Percentiles rank a stretch among this genome's conserved stretches.
phyloP scores from a whole-genome alignment of 1,284 basidiomycete genomes.

The Lentinula novae-zelandiae region DNA sequence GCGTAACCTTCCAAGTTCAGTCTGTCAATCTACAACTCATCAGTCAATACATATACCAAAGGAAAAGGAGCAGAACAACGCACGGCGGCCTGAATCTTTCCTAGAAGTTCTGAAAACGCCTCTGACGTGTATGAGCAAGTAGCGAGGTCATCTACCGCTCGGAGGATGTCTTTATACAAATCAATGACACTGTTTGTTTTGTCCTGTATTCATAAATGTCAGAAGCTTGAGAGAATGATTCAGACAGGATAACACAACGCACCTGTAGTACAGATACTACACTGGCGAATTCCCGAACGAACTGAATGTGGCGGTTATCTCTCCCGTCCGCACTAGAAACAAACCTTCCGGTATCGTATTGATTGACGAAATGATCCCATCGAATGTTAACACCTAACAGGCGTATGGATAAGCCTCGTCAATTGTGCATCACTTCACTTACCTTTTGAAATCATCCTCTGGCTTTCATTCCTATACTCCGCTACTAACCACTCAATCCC shows the following conservation, averaged over 20 bases:
- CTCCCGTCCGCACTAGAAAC: slow-evolving; percentile 70
- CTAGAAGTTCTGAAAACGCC: slow-evolving; percentile 76
- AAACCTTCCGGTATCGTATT: slow-evolving; percentile 77
- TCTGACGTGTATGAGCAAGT: slow-evolving; percentile 85
- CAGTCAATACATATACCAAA: background rate
- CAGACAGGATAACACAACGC: slow-evolving; percentile 11
- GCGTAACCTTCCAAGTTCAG: slow-evolving; percentile 96
- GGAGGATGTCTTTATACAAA: slow-evolving; percentile 82
- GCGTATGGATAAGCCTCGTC: slow-evolving; percentile 7
- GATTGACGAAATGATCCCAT: slow-evolving; percentile 96
- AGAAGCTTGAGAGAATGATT: background rate
- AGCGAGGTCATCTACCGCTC: slow-evolving; percentile 82
- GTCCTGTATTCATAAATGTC: slow-evolving; percentile 49
- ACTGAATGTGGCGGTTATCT: slow-evolving; percentile 88
- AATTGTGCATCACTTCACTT: slow-evolving; percentile 18
- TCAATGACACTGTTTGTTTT: slow-evolving; percentile 94
- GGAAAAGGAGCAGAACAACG: slow-evolving; percentile 23
- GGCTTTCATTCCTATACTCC: slow-evolving; percentile 87
- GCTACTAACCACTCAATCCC: slow-evolving; percentile 92
- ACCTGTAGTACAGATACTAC: slow-evolving; percentile 86
- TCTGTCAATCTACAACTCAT: slow-evolving; percentile 72
- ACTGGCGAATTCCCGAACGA: slow-evolving; percentile 93
- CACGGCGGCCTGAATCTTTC: slow-evolving; percentile 84
- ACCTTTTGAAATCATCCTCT: slow-evolving; percentile 89
- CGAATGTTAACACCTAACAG: slow-evolving; percentile 80